phyloP scores from a whole-genome alignment of 495 filamentous ascomycete genomes.

The Tricharina praecox region DNA sequence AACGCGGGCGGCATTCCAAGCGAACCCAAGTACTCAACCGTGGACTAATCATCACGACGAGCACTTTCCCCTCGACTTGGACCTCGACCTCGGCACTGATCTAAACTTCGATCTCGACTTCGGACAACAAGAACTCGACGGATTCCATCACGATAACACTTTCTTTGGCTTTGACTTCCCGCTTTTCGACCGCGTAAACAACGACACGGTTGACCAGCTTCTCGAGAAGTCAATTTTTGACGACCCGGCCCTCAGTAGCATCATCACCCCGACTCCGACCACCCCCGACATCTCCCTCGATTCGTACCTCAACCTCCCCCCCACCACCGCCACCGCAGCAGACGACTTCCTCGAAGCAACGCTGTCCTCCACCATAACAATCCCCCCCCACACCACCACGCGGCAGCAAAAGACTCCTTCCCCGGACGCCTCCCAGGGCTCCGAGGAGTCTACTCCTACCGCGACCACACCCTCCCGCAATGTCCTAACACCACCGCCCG shows the following conservation, averaged over 20 bases:
- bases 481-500: neutral
- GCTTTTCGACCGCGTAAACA: slow-evolving; percentile 3
- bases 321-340: neutral
- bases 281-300: slow-evolving; percentile 2
- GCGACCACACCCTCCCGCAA: neutral
- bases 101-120: neutral
- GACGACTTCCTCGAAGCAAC: neutral
- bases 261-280: neutral
- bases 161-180: slow-evolving; percentile 5
- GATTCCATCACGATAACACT: neutral
- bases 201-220: no score
- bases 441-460: no score
- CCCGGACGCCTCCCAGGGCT: slow-evolving; percentile 1
- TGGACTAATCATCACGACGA: no score
- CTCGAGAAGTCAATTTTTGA: slow-evolving; percentile 1
- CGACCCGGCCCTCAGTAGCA: neutral
- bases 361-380: slow-evolving; percentile 3
- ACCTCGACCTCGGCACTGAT: no score
- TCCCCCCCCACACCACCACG: neutral
- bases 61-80: no score
- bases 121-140: neutral
- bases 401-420: slow-evolving; percentile 6
- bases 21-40: no score
- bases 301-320: neutral
- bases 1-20: no score